Evolutionary conservation across 306 rosid genomes (phyloP).

Genomic region (Malus asiatica): DNA sequence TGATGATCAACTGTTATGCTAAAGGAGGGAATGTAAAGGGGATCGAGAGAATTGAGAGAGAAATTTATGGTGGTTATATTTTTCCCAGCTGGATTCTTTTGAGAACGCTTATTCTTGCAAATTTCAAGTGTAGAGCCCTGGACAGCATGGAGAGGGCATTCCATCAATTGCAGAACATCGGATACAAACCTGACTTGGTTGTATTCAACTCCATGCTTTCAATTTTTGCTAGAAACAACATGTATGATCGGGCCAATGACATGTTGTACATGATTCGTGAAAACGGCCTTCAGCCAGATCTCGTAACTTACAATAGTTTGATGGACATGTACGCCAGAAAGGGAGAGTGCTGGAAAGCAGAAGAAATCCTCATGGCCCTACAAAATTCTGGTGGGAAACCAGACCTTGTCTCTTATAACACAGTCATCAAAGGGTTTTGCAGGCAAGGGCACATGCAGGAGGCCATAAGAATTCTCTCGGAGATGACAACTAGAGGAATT

Average conservation of each 20-base stretch:
- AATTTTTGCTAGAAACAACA: conserved; percentile 53
- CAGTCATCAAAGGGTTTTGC: conserved; percentile 87
- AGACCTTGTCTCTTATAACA: conserved; percentile 77
- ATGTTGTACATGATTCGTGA: conserved; percentile 48
- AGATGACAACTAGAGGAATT: conserved; percentile 70
- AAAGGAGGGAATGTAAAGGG: conserved; percentile 72
- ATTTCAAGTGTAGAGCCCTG: conserved; percentile 71
- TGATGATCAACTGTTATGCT: conserved; percentile 76
- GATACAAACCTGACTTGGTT: conserved; percentile 84
- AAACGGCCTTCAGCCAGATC: conserved; percentile 67
- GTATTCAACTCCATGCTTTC: conserved; percentile 78
- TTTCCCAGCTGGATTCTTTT: conserved; percentile 83
- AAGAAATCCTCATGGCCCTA: conserved; percentile 69
- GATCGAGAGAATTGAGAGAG: conserved; percentile 54
- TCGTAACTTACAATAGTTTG: conserved; percentile 73
- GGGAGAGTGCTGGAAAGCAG: conserved; percentile 89
- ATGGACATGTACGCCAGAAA: conserved; percentile 79
- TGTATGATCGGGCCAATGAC: conserved; percentile 59
- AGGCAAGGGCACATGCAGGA: conserved; percentile 82
- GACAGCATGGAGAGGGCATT: conserved; percentile 86
- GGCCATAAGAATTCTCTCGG: conserved; percentile 67
- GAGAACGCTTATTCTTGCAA: conserved; percentile 69
- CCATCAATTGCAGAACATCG: conserved; percentile 48
- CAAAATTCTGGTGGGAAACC: conserved; percentile 58
- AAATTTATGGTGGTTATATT: conserved; percentile 62